Evolutionary conservation across 2,329 filamentous ascomycete genomes (phyloP).

Genomic region (Ophiostoma ips): DNA sequence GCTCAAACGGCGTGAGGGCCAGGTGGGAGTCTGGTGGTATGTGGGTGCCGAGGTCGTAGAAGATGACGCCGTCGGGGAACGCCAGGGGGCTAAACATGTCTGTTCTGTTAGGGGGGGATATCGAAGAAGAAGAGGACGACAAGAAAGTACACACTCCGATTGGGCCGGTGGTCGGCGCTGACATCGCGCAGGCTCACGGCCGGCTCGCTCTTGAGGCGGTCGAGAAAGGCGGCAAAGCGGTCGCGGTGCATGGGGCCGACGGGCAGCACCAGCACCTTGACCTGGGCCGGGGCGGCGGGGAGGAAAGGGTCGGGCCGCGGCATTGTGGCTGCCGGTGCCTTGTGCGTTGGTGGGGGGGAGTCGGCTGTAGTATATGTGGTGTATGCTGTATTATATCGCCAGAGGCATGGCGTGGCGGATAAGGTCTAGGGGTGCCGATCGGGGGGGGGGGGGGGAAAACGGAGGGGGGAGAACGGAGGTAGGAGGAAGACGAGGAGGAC

Average conservation of each 20-base stretch:
- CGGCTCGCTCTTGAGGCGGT: conserved; percentile 64
- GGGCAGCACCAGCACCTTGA: conserved; percentile 76
- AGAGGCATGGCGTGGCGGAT: conserved; percentile 6
- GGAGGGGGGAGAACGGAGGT: too few relatives aligned
- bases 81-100: conserved; percentile 89
- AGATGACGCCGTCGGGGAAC: conserved; percentile 71
- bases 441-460: too few relatives aligned
- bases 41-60: conserved; percentile 78
- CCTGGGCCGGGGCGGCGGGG: conserved; percentile 79
- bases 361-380: neutral
- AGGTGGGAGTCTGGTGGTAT: conserved; percentile 67
- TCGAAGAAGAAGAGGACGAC: conserved; percentile 6
- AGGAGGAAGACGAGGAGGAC: neutral
- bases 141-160: conserved; percentile 53
- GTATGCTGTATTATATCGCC: neutral
- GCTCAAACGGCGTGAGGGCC: conserved; percentile 74
- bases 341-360: neutral
- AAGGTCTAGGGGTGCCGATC: too few relatives aligned
- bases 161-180: conserved; percentile 68
- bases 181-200: conserved; percentile 76
- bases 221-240: conserved; percentile 65
- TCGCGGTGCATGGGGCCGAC: conserved; percentile 73
- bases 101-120: too few relatives aligned
- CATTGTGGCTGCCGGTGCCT: conserved; percentile 9
- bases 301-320: conserved; percentile 60